Evolutionary conservation across 257 asterid genomes (phyloP).

Genomic region (Marsdenia floribunda): DNA sequence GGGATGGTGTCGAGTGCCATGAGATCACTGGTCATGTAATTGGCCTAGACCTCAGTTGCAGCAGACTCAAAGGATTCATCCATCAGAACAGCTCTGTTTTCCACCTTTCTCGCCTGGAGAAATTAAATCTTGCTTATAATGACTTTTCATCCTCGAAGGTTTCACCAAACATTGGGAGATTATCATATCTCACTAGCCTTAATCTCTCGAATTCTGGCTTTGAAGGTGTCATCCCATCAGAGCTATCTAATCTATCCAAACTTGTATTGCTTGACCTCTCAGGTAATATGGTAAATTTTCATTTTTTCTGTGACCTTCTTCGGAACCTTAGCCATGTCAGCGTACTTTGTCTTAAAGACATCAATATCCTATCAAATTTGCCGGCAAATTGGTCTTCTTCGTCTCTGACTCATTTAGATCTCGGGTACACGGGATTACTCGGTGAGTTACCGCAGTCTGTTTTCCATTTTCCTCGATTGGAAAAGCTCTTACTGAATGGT

Average conservation of each 20-base stretch:
- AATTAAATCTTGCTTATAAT: not conserved
- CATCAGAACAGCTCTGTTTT: conserved; percentile 4
- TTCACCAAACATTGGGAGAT: too few relatives aligned
- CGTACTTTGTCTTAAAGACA: rapidly evolving
- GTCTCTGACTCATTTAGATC: not conserved
- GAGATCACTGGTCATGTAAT: not conserved
- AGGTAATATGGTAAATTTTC: rapidly evolving
- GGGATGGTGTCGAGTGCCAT: conserved; percentile 5
- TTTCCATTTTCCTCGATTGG: not conserved
- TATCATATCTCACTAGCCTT: too few relatives aligned
- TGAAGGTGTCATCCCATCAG: not conserved
- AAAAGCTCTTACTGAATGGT: too few relatives aligned
- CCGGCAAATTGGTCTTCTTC: not conserved
- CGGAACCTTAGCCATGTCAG: not conserved
- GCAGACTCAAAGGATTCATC: conserved; percentile 3
- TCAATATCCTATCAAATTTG: not conserved
- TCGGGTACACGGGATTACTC: not conserved
- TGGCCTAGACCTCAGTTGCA: conserved; percentile 11
- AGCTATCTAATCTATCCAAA: not conserved
- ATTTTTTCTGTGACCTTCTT: not conserved
- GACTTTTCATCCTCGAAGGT: too few relatives aligned
- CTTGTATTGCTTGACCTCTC: conserved; percentile 6
- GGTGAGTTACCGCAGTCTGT: not conserved
- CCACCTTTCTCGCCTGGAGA: conserved; percentile 3
- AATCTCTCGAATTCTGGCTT: not conserved